A percentile compares a stretch with the other conserved stretches of the same genome.
Evolutionary conservation across 2,329 filamentous ascomycete genomes (phyloP).

Genomic region (Penicillium capsulatum): DNA sequence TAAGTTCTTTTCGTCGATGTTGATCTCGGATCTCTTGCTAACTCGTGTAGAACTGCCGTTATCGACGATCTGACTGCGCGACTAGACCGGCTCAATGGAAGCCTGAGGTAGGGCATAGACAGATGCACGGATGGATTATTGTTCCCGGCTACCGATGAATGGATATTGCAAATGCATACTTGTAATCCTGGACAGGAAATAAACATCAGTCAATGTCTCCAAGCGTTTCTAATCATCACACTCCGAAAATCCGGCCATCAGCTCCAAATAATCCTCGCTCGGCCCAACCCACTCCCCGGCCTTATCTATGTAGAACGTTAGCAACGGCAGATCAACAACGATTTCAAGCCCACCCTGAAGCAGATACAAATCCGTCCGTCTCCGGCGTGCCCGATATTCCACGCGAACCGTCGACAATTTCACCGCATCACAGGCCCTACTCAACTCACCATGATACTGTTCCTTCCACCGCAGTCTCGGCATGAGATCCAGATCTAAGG

Average conservation of each 20-base stretch:
- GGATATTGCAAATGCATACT: too few relatives aligned
- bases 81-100: constrained; percentile 39
- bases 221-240: too few relatives aligned
- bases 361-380: constrained; percentile 1
- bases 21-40: constrained; percentile 3
- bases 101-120: too few relatives aligned
- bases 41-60: constrained; percentile 37
- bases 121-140: too few relatives aligned
- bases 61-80: constrained; percentile 43
- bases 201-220: too few relatives aligned
- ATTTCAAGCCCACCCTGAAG: not conserved
- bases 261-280: too few relatives aligned
- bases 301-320: too few relatives aligned
- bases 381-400: constrained; percentile 11
- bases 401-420: constrained; percentile 2
- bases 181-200: too few relatives aligned
- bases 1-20: constrained; percentile 23
- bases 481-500: too few relatives aligned
- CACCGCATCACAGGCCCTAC: constrained; percentile 14
- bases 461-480: not conserved
- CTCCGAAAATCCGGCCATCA: too few relatives aligned
- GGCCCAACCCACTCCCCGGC: too few relatives aligned
- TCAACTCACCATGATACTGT: constrained; percentile 10
- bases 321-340: not conserved
- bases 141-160: too few relatives aligned